Base-by-base conservation (phyloP, 257 asterid genomes). In the Paulownia fortunei region DNA sequence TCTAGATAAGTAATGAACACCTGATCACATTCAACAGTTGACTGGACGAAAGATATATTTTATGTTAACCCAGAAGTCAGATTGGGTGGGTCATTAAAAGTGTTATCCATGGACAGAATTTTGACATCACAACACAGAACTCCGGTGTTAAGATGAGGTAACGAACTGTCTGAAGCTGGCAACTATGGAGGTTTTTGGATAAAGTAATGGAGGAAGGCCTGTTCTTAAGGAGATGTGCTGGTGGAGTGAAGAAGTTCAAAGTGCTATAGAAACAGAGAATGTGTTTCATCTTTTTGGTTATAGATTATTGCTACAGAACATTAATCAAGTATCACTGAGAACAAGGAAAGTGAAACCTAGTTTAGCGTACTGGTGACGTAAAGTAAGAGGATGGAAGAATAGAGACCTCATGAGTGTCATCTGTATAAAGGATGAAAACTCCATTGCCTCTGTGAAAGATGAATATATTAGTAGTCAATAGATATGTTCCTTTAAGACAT, bases 401-500 rank as follows among this genome's bases (percentile, higher is more conserved):
- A 24, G 47, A 34, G 61, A 8, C 79, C 46, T 60, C 71, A 47
- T 34, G 66, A 18, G 18, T 34, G 36, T 76, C 49, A 76, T 61
- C 64, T 62, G 54, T 44, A 9, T 11, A 23, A 32, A 46, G 5
- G 30, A 52, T 52, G 72, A 12, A 7, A 55, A 54, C 34, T 21
- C 13, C 12, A 55, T 55, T 55, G 62, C 34, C 47, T 47, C 54
- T 13, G 21, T 30, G 46, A 27, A 11, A 61, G 68, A 23, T 58
- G 42, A 32, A 52, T 27, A 58, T 56, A 58, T 37, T 73, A 16
- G 16, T 9, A 46, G 66, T 30, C 42, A 19, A n/a, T 18, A 8
- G 4, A 23, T 24, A 24, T 9, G 6, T 21, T 61, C 27, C 8
- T 37, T 27, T 30, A 32, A 30, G 62, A 60, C 13, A 46, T 1